Base-by-base conservation (phyloP, 805 yeast genomes). In the Candida ovalis region DNA sequence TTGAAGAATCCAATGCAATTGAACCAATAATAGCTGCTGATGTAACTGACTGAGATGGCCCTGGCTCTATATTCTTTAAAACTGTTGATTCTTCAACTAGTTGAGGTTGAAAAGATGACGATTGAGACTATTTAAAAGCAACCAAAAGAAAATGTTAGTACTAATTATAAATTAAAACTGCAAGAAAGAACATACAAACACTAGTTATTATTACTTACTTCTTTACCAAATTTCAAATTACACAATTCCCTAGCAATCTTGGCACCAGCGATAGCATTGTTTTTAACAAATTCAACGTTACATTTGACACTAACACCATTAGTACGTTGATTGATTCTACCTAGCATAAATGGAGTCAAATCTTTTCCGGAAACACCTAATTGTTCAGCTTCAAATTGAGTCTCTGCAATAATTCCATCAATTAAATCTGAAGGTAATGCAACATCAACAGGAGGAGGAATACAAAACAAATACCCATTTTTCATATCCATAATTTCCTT, bases 401-500 rank as follows among this genome's bases (percentile, higher is more conserved):
- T 89, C 7, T 70, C 67, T 3, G 73, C 74, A 46, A 89, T 87
- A 18, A 86, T 75, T 1, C 50, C 60, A 48, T 72, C 72, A 23
- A 89, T 85, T 43, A 75, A 69, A 0, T 59, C 69, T 3, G 78
- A 70, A 27, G 77, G 75, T 48, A 89, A 64, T 0, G 95, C 88
- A 35, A 74, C 64, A 3, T 77, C 76, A 8, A 58, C 63, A 0
- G 96, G 95, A 0, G 96, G 91, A 0, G 96, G 96, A 10, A 87
- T 75, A 61, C 96, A 89, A 56, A 89, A 81, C 10, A 90, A 75
- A 49, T 74, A 79, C 0, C 96, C 96, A n/a, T 84, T 77, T 0
- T 70, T 59, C 50, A 88, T 67, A 0, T 71, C 68, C 75, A 89
- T 71, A 2, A 57, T 47, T 8, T 70, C 64, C 42, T 71, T 61